phyloP scores from a whole-genome alignment of 2,329 filamentous ascomycete species.

The Orbilia brochopaga region DNA sequence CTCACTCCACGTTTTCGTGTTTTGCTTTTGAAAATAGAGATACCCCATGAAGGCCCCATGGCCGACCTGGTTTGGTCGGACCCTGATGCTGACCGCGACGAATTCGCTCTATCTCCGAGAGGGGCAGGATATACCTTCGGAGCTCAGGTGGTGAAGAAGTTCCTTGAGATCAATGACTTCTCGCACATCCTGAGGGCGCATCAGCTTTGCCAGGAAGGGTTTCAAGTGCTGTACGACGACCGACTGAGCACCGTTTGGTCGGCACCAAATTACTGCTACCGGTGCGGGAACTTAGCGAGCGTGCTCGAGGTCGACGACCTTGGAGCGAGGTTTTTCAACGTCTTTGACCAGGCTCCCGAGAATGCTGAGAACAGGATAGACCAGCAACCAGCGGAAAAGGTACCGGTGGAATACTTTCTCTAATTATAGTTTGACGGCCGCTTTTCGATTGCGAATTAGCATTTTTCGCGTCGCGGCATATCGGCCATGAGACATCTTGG shows the following conservation, averaged over 20 bases:
- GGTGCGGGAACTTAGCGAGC: conserved; percentile 95
- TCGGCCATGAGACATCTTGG: background rate
- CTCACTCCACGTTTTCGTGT: conserved; percentile 31
- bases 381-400: conserved; percentile 77
- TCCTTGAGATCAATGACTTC: conserved; percentile 96
- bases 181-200: conserved; percentile 97
- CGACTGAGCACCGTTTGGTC: conserved; percentile 96
- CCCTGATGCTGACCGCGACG: conserved; percentile 94
- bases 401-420: conserved; percentile 71
- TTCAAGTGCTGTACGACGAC: conserved; percentile 95
- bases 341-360: conserved; percentile 95
- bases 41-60: conserved; percentile 98
- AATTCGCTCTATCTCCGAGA: conserved; percentile 90
- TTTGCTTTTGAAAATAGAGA: conserved; percentile 65
- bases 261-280: conserved; percentile 92
- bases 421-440: conserved; percentile 24
- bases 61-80: conserved; percentile 99
- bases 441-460: background rate
- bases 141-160: conserved; percentile 97
- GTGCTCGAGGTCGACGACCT: conserved; percentile 89
- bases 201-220: conserved; percentile 97
- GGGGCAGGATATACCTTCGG: conserved; percentile 98
- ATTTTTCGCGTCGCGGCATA: background rate
- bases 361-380: conserved; percentile 89
- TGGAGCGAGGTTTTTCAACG: conserved; percentile 79